These are phyloP conservation scores for Xylariaceae sp. DNA, from an alignment of 2,329 filamentous ascomycete genomes.

Conservation along the genomic window DNA sequence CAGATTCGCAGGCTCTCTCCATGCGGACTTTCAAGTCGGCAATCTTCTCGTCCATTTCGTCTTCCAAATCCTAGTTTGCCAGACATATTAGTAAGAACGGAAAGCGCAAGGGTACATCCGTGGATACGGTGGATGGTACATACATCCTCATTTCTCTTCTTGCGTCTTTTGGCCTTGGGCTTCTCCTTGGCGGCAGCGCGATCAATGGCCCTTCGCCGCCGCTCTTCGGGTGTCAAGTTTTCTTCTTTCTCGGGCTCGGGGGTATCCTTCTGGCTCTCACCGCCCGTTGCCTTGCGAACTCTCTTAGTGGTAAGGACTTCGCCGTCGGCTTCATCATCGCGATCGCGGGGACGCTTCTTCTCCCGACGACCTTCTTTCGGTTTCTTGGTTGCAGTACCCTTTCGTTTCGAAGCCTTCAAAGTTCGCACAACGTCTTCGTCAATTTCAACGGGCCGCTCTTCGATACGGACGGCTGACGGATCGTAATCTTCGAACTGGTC, in stretches of 20 bases:
- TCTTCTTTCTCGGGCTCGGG: conserved; percentile 69
- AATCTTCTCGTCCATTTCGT: conserved; percentile 85
- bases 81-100: conserved; percentile 7
- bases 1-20: conserved; percentile 82
- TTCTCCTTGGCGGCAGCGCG: conserved; percentile 82
- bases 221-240: conserved; percentile 76
- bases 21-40: conserved; percentile 83
- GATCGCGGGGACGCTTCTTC: conserved; percentile 58
- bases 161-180: conserved; percentile 66
- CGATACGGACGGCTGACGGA: conserved; percentile 57
- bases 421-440: conserved; percentile 62
- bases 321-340: conserved; percentile 45
- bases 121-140: conserved; percentile 31
- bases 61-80: conserved; percentile 69
- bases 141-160: conserved; percentile 87
- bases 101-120: not conserved
- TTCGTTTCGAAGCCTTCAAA: conserved; percentile 61
- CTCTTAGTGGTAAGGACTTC: conserved; percentile 46
- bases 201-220: conserved; percentile 77
- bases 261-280: conserved; percentile 44
- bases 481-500: conserved; percentile 68
- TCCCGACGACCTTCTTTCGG: conserved; percentile 69
- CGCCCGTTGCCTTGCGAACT: conserved; percentile 39
- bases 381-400: conserved; percentile 65
- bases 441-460: conserved; percentile 61